Percentiles rank a stretch among this genome's conserved stretches.
These are phyloP conservation scores for Sistotremastrum suecicum DNA, from an alignment of 768 basidiomycete species.

Conservation along the genomic window DNA sequence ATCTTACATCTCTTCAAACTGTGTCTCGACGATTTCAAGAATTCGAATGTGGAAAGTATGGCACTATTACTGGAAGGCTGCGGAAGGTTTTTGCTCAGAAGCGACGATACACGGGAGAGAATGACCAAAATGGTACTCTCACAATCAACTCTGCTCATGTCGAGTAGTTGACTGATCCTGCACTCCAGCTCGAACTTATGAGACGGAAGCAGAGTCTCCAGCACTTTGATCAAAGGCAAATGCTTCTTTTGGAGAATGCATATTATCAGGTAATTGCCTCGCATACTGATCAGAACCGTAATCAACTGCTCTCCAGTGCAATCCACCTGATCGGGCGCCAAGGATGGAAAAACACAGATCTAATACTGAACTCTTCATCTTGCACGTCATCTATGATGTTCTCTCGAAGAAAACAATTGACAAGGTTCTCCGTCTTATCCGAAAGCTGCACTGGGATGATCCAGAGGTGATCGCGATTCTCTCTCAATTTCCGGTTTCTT, in stretches of 20 bases:
- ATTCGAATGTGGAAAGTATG: slow-evolving; percentile 85
- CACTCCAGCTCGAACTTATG: slow-evolving; percentile 74
- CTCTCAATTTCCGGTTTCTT: not conserved
- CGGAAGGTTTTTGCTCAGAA: slow-evolving; percentile 79
- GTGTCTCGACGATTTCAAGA: slow-evolving; percentile 88
- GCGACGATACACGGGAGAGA: slow-evolving; percentile 75
- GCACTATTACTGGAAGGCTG: slow-evolving; percentile 87
- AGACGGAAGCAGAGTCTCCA: slow-evolving; percentile 86
- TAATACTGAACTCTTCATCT: slow-evolving; percentile 85
- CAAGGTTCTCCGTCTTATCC: slow-evolving; percentile 83
- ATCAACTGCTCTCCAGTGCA: slow-evolving; percentile 45
- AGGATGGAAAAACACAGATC: slow-evolving; percentile 74
- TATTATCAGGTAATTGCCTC: slow-evolving; percentile 69
- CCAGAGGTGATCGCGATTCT: slow-evolving; percentile 17
- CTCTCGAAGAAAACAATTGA: slow-evolving; percentile 89
- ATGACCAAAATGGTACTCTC: slow-evolving; percentile 69
- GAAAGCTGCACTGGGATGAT: slow-evolving; percentile 96
- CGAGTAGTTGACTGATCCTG: not conserved
- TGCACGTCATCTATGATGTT: slow-evolving; percentile 89
- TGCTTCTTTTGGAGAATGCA: slow-evolving; percentile 87
- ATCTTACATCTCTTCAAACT: slow-evolving; percentile 96
- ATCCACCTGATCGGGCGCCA: slow-evolving; percentile 88
- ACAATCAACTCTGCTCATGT: slow-evolving; percentile 5
- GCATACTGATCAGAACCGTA: slow-evolving; percentile 2
- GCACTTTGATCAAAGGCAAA: slow-evolving; percentile 84